Evolutionary conservation across 208 protist genomes (phyloP).

Genomic region (Phytomonas serpens): DNA sequence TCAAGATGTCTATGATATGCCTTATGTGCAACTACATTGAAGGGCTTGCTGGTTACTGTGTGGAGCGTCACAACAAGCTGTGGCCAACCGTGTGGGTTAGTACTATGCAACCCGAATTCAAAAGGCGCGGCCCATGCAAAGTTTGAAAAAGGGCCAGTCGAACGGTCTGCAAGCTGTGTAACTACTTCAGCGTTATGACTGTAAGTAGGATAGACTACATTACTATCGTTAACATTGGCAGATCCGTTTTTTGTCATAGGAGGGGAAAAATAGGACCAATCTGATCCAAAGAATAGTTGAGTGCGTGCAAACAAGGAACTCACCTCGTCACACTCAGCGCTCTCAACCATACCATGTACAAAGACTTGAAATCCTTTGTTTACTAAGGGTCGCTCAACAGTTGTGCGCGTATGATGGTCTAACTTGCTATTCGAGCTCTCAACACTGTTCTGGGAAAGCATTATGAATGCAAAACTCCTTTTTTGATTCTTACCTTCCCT

Average conservation of each 20-base stretch:
- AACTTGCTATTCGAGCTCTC: background rate
- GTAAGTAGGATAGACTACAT: constrained; percentile 42
- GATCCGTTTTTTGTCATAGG: constrained; percentile 3
- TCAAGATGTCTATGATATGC: constrained; percentile 31
- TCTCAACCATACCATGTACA: constrained; percentile 72
- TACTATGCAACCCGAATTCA: constrained; percentile 73
- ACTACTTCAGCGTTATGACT: constrained; percentile 71
- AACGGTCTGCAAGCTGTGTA: constrained; percentile 65
- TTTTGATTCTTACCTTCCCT: background rate
- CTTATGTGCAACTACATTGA: constrained; percentile 21
- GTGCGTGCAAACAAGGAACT: constrained; percentile 67
- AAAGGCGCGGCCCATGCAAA: constrained; percentile 75
- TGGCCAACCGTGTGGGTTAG: constrained; percentile 77
- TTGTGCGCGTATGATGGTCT: background rate
- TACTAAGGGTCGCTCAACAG: background rate
- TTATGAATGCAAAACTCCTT: background rate
- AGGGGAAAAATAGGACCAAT: constrained; percentile 58
- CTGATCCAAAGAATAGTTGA: constrained; percentile 69
- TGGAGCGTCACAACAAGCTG: constrained; percentile 76
- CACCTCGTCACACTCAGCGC: constrained; percentile 62
- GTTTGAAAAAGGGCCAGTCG: constrained; percentile 42
- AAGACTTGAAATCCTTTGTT: constrained; percentile 60
- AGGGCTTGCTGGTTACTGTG: constrained; percentile 32
- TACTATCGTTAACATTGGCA: constrained; percentile 8
- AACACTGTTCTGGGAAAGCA: background rate